Percentiles rank a stretch among this genome's conserved stretches.
Conservation (phyloP, 805 yeast genomes). For the Teunomyces lycoperdinae region DNA sequence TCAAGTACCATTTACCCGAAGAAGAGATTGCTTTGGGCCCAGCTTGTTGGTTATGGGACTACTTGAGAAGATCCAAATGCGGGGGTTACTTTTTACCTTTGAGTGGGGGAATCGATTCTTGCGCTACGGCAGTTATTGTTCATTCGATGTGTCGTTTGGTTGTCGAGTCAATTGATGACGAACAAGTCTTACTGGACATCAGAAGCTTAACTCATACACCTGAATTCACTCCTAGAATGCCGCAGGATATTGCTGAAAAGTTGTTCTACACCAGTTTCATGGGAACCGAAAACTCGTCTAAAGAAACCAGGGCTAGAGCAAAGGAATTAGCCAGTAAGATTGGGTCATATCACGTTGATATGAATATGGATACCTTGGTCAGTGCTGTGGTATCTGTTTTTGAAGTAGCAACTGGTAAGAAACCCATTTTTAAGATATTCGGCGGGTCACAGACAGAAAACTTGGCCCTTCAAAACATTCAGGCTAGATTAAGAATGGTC, state of each 20-base stretch:
- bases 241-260: slow-evolving; percentile 70
- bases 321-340: slow-evolving; percentile 67
- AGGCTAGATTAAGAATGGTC: slow-evolving; percentile 95
- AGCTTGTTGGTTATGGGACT: slow-evolving; percentile 99
- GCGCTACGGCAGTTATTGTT: slow-evolving; percentile 95
- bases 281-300: slow-evolving; percentile 94
- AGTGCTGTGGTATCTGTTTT: slow-evolving; percentile 70
- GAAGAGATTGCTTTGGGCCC: slow-evolving; percentile 98
- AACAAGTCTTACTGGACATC: slow-evolving; percentile 79
- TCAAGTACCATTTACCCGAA: slow-evolving; percentile 76
- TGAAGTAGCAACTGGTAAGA: slow-evolving; percentile 85
- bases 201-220: slow-evolving; percentile 58
- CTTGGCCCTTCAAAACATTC: slow-evolving; percentile 92
- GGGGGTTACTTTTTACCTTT: slow-evolving; percentile 92
- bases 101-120: slow-evolving; percentile 96
- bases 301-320: slow-evolving; percentile 82
- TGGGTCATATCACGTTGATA: slow-evolving; percentile 87
- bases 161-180: slow-evolving; percentile 59
- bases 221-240: slow-evolving; percentile 66
- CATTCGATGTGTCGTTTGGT: slow-evolving; percentile 92
- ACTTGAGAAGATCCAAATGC: slow-evolving; percentile 83
- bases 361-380: slow-evolving; percentile 88
- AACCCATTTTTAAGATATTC: slow-evolving; percentile 84
- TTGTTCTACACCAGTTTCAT: slow-evolving; percentile 89
- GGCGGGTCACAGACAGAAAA: slow-evolving; percentile 94